Conservation (phyloP, 139 green algal genomes). For the Yamagishiella unicocca region DNA sequence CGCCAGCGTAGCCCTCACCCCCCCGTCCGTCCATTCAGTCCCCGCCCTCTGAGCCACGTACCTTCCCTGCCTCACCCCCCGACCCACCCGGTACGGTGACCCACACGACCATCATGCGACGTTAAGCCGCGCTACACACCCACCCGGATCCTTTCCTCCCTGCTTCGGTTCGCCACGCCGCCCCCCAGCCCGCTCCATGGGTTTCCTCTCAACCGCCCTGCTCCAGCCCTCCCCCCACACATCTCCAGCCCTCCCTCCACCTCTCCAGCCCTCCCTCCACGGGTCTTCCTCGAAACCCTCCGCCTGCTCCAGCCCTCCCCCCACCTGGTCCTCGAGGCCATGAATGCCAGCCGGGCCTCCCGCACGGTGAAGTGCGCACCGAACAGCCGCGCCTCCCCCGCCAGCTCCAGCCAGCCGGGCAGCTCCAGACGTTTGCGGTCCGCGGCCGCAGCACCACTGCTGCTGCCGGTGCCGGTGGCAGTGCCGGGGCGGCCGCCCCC, state of each 20-base stretch:
- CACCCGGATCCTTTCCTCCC: no score
- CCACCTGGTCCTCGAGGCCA: constrained; percentile 60
- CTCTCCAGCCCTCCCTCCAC: background rate
- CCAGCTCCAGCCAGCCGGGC: constrained; percentile 55
- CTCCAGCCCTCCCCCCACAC: background rate
- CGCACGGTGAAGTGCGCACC: constrained; percentile 57
- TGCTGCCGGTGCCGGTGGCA: background rate
- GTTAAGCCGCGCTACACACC: no score
- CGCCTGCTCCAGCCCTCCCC: constrained; percentile 16
- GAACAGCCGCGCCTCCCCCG: constrained; percentile 35
- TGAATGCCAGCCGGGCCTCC: constrained; percentile 64
- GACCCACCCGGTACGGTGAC: background rate
- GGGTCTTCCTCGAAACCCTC: background rate
- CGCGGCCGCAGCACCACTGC: background rate
- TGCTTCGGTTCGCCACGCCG: no score
- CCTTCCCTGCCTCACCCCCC: background rate
- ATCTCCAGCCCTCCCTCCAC: background rate
- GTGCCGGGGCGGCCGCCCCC: background rate
- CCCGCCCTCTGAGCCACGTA: no score
- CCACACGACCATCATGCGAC: no score
- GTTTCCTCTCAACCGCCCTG: background rate
- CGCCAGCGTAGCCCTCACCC: no score
- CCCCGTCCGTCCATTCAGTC: no score
- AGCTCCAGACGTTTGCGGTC: constrained; percentile 33
- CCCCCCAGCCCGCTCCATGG: no score